Percentiles rank a stretch among this genome's conserved stretches.
Evolutionary conservation across 2,329 filamentous ascomycete genomes (phyloP).

Genomic region (Scedosporium aurantiacum): DNA sequence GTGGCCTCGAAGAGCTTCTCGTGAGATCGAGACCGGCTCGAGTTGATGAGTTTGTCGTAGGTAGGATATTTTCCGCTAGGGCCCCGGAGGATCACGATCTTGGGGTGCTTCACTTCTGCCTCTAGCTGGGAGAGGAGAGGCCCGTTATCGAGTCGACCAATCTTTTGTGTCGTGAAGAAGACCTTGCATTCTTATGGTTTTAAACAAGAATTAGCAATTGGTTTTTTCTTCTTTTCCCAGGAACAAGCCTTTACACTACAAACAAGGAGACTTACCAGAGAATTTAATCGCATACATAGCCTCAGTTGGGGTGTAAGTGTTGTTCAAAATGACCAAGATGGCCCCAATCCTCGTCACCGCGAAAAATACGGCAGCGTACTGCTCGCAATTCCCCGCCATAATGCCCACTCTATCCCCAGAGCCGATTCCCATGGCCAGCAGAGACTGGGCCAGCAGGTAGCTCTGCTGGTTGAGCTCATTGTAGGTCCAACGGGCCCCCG

Average conservation of each 20-base stretch:
- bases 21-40: slow-evolving; percentile 36
- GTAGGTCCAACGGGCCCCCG: slow-evolving; percentile 63
- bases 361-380: slow-evolving; percentile 71
- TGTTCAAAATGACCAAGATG: slow-evolving; percentile 68
- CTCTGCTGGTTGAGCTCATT: slow-evolving; percentile 52
- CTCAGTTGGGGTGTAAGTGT: slow-evolving; percentile 67
- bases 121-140: slow-evolving; percentile 45
- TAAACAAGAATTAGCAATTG: too few species aligned
- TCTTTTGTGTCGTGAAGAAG: slow-evolving; percentile 60
- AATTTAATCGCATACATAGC: slow-evolving; percentile 61
- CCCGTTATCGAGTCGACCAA: slow-evolving; percentile 54
- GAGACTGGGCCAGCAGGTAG: slow-evolving; percentile 49
- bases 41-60: slow-evolving; percentile 47
- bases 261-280: slow-evolving; percentile 39
- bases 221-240: too few species aligned
- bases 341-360: slow-evolving; percentile 56
- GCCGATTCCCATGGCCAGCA: slow-evolving; percentile 55
- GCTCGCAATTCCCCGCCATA: slow-evolving; percentile 68
- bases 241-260: neutral
- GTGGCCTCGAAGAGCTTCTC: slow-evolving; percentile 41
- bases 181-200: slow-evolving; percentile 49
- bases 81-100: slow-evolving; percentile 51
- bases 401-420: slow-evolving; percentile 62
- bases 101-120: slow-evolving; percentile 30
- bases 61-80: slow-evolving; percentile 42